Evolutionary conservation across 371 early-diverging fungal genomes (phyloP).

Genomic region (Rhizopus sp.): DNA sequence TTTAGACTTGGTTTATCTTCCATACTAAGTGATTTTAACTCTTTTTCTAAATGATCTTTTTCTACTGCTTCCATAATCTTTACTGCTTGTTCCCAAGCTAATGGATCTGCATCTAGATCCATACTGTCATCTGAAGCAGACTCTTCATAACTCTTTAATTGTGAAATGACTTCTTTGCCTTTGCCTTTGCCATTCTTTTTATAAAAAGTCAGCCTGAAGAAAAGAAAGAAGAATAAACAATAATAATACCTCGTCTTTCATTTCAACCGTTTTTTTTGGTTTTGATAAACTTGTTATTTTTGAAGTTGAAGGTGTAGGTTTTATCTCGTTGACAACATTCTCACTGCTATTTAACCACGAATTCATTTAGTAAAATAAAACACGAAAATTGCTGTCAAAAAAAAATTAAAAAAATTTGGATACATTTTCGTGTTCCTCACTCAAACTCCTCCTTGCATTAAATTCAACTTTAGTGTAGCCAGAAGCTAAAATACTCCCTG

Average conservation of each 20-base stretch:
- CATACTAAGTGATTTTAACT: conserved; percentile 14
- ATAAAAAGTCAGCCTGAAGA: not conserved
- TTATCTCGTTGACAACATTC: not conserved
- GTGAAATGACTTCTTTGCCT: not conserved
- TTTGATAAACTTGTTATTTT: conserved; percentile 9
- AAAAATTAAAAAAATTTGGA: no score
- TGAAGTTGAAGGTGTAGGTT: not conserved
- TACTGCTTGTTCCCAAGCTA: conserved; percentile 9
- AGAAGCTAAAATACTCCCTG: no score
- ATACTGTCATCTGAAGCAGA: conserved; percentile 1
- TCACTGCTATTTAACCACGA: not conserved
- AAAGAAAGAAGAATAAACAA: no score
- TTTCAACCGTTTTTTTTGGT: not conserved
- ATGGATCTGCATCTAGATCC: conserved; percentile 12
- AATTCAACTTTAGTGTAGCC: no score
- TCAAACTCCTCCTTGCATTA: no score
- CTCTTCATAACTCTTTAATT: not conserved
- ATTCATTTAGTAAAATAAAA: conserved; percentile 2
- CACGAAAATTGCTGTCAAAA: not conserved
- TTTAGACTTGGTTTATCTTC: conserved; percentile 4
- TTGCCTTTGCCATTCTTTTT: conserved; percentile 13
- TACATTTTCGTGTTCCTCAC: no score
- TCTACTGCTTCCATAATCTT: not conserved
- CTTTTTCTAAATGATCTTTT: conserved; percentile 9
- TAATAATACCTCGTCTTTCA: not conserved